A percentile compares a stretch with the other conserved stretches of the same genome.
These are phyloP conservation scores for Fragaria iinumae DNA, from an alignment of 306 rosid species.

Conservation along the genomic window DNA sequence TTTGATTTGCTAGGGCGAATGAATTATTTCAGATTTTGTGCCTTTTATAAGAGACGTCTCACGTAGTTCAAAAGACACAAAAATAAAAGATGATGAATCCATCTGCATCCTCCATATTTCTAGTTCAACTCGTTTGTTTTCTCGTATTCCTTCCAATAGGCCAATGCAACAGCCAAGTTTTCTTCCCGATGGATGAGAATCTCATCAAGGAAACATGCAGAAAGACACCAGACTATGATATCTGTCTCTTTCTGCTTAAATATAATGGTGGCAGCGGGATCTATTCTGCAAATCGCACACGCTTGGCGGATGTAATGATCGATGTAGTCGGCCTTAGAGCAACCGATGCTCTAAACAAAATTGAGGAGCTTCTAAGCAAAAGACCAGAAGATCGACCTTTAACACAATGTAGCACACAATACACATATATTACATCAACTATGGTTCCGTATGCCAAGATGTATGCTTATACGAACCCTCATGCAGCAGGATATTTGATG, in stretches of 20 bases:
- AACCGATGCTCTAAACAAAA: neutral
- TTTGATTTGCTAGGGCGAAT: too few relatives aligned
- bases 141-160: neutral
- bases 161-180: neutral
- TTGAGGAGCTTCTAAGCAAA: neutral
- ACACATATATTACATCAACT: neutral
- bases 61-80: too few relatives aligned
- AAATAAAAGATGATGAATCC: neutral
- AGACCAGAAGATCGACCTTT: neutral
- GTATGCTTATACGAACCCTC: neutral
- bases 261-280: neutral
- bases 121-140: neutral
- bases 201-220: neutral
- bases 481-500: neutral
- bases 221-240: neutral
- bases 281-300: neutral
- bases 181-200: neutral
- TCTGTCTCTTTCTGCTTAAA: neutral
- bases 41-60: too few relatives aligned
- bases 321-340: neutral
- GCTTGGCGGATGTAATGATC: neutral
- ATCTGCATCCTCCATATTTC: neutral
- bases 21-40: too few relatives aligned
- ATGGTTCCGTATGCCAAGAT: neutral
- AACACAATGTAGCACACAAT: too few relatives aligned